Conservation (phyloP, 306 rosid species). For the Quercus gilva region DNA sequence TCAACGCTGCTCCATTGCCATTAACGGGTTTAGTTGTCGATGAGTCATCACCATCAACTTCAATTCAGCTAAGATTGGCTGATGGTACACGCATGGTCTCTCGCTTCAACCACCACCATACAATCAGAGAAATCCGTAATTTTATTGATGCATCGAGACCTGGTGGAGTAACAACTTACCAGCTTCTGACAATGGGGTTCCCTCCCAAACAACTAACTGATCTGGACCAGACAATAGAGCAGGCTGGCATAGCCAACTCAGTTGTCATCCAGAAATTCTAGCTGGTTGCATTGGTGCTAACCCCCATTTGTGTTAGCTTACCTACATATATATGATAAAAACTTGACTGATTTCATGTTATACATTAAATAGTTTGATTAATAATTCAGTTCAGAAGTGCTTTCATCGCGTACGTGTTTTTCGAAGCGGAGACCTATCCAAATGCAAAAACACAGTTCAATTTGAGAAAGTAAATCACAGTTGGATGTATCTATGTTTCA, state of each 20-base stretch:
- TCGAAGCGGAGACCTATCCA: not conserved
- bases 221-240: constrained; percentile 82
- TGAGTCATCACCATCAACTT: constrained; percentile 68
- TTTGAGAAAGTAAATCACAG: not conserved
- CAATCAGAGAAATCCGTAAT: constrained; percentile 74
- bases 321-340: not conserved
- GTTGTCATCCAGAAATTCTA: constrained; percentile 76
- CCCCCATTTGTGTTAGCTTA: not conserved
- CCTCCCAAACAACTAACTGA: constrained; percentile 92
- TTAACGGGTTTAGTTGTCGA: constrained; percentile 67
- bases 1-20: constrained; percentile 50
- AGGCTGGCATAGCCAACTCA: constrained; percentile 89
- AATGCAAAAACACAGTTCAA: not conserved
- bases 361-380: not conserved
- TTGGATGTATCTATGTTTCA: not conserved
- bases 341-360: not conserved
- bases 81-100: constrained; percentile 97
- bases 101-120: constrained; percentile 83
- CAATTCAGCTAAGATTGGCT: constrained; percentile 88
- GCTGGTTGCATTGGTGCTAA: constrained; percentile 14
- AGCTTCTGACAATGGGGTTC: constrained; percentile 88
- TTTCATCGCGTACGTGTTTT: not conserved
- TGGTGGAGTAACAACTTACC: constrained; percentile 65
- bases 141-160: constrained; percentile 94
- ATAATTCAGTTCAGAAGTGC: not conserved